phyloP scores from a whole-genome alignment of 345 rosid species.

The Streptanthus diversifolius region DNA sequence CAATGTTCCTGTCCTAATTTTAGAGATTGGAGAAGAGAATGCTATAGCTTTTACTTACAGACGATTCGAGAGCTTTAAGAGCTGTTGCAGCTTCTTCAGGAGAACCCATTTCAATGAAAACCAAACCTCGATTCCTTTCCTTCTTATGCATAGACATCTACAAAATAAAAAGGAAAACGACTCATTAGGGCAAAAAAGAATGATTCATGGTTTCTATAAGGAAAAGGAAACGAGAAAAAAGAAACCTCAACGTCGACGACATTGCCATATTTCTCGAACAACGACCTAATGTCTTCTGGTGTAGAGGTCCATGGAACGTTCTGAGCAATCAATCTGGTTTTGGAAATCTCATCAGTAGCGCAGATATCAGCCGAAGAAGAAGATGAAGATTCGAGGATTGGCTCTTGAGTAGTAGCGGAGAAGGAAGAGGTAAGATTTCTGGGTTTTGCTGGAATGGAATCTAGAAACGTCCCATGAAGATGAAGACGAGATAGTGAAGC shows the following conservation, averaged over 20 bases:
- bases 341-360: constrained; percentile 40
- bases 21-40: background rate
- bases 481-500: constrained; percentile 22
- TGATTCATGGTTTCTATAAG: background rate
- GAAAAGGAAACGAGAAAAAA: background rate
- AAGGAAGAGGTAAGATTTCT: constrained; percentile 27
- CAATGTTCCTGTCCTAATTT: background rate
- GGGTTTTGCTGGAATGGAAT: constrained; percentile 25
- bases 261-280: constrained; percentile 66
- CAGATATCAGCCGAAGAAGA: background rate
- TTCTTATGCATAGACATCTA: constrained; percentile 80
- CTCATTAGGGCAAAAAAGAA: background rate
- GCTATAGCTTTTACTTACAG: constrained; percentile 31
- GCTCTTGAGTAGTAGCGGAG: constrained; percentile 46
- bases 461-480: constrained; percentile 13
- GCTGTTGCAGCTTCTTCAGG: constrained; percentile 70
- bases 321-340: constrained; percentile 59
- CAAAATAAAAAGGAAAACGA: background rate
- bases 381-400: constrained; percentile 31
- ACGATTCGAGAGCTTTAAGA: constrained; percentile 53
- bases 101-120: constrained; percentile 72
- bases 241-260: constrained; percentile 74
- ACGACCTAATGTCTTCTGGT: constrained; percentile 67
- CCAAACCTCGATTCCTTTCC: constrained; percentile 70
- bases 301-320: constrained; percentile 77